Evolutionary conservation across 306 rosid genomes (phyloP), one percentile per base, ranked within the genome.

Genomic region (Oemleria cerasiformis): DNA sequence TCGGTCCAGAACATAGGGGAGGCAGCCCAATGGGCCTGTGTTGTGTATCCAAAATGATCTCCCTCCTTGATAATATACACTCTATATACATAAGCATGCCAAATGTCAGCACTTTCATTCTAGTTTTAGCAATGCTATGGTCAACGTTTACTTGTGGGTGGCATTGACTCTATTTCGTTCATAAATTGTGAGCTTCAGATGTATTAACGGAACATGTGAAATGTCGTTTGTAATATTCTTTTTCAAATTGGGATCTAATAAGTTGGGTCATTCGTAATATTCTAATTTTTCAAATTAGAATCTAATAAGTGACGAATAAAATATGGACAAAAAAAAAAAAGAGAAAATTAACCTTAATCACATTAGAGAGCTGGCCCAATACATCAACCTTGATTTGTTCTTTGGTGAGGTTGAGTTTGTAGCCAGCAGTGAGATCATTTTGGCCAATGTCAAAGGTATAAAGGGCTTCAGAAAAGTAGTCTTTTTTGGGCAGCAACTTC

Each of bases 381-480:
- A 77, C 65, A 48, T 63, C 63, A 4, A 74, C 34, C 75, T 63
- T 58, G n/a, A 88, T 84, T 79, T 86, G 84, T 44, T 81, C 81
- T 0, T 72, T 69, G 61, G 91, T 74, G 84, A 88, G 77, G 86
- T 86, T 90, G 43, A 68, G 88, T 71, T 84, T 84, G 80, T 79
- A 88, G 72, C 93, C 96, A 15, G 91, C 77, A 3, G 93, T 15
- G 65, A 90, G 82, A 68, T 90, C 96, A 70, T 90, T 90, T 76
- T 90, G 93, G 49, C 96, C 96, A 50, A 90, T 87, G 73, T 90
- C 96, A 71, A 90, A 82, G 13, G 96, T 86, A 81, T 90, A 90
- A 4, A 90, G 82, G 20, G 90, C 91, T 0, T 17, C 25, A 68
- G 90, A 86, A 67, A 83, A 82, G 73, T 75, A 72, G 25, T 84